phyloP scores from a whole-genome alignment of 225 moss, liverwort and hornwort species.

The Climacium dendroides region DNA sequence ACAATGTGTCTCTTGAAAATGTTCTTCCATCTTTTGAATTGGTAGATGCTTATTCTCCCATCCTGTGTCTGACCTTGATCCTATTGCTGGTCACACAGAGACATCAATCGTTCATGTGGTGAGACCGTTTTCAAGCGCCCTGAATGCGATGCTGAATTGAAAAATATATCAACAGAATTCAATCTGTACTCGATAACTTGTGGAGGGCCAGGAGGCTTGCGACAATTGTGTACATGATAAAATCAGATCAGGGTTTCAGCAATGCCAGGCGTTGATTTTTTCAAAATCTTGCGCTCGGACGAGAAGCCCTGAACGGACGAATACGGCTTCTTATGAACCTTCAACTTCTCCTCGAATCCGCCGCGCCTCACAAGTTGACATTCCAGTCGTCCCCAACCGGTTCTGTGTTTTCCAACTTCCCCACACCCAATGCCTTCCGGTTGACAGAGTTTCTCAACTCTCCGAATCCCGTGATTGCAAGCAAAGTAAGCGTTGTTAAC shows the following conservation, averaged over 20 bases:
- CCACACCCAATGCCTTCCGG: background rate
- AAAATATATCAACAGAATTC: background rate
- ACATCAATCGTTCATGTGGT: slow-evolving; percentile 26
- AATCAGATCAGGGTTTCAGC: background rate
- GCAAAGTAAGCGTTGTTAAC: background rate
- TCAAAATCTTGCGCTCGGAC: background rate
- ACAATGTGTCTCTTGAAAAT: background rate
- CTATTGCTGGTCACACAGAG: slow-evolving; percentile 4
- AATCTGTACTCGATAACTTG: background rate
- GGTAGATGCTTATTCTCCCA: background rate
- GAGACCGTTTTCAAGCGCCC: background rate
- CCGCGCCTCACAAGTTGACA: background rate
- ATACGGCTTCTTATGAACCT: background rate
- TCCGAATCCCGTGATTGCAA: background rate
- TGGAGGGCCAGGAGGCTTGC: background rate
- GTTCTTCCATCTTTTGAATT: too few relatives aligned
- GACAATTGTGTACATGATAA: background rate
- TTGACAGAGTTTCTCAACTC: background rate
- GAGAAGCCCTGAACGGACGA: background rate
- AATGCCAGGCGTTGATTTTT: background rate
- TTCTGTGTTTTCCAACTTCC: background rate
- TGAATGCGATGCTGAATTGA: background rate
- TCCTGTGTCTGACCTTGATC: background rate
- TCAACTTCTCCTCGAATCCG: background rate
- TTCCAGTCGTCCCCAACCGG: background rate